These are phyloP conservation scores for Monsonia emarginata DNA, from an alignment of 441 rosid species.

Conservation along the genomic window DNA sequence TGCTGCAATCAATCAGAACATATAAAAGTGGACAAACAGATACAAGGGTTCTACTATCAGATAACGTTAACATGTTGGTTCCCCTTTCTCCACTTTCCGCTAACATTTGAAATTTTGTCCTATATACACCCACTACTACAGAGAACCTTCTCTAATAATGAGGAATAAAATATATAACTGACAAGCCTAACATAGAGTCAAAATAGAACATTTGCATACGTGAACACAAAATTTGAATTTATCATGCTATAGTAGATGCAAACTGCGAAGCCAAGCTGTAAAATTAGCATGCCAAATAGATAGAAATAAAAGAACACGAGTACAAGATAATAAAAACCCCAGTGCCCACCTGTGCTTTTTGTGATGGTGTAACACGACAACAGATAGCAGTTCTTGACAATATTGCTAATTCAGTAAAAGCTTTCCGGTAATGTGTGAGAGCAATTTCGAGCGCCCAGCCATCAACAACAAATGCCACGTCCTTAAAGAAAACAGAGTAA, in stretches of 20 bases:
- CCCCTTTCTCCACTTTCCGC: background rate
- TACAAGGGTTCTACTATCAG: background rate
- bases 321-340: constrained; percentile 14
- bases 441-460: constrained; percentile 99
- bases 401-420: constrained; percentile 87
- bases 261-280: background rate
- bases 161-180: background rate
- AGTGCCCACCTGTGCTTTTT: constrained; percentile 80
- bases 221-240: background rate
- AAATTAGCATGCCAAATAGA: background rate
- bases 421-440: constrained; percentile 64
- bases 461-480: constrained; percentile 90
- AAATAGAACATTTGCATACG: background rate
- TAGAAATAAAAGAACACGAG: constrained; percentile 10
- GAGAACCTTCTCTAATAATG: background rate
- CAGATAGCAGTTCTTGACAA: constrained; percentile 96
- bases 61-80: background rate
- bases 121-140: background rate
- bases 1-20: too few species aligned
- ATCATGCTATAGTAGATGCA: background rate
- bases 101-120: background rate
- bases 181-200: background rate
- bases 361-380: constrained; percentile 97
- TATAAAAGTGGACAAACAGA: background rate
- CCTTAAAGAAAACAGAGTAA: constrained; percentile 29